Percentiles rank a stretch among this genome's conserved stretches.
These are phyloP conservation scores for Globisporangium perplexum DNA, from an alignment of 352 stramenopile species.

Conservation along the genomic window DNA sequence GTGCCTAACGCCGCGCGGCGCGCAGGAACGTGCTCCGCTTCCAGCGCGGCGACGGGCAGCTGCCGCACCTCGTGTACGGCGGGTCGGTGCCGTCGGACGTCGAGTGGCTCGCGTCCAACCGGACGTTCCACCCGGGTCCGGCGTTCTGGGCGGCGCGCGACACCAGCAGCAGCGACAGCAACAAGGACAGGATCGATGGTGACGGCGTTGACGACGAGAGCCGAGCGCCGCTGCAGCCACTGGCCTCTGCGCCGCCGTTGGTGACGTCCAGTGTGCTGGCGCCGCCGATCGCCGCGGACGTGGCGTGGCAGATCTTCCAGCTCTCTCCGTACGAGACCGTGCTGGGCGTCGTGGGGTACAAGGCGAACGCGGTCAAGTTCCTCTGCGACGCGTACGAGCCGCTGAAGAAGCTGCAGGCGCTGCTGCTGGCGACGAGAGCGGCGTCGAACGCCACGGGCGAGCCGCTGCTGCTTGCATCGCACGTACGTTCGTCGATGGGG, in stretches of 20 bases:
- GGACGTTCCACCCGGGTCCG: constrained; percentile 75
- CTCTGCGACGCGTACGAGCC: constrained; percentile 62
- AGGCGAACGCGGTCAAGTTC: constrained; percentile 57
- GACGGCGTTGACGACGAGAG: background rate
- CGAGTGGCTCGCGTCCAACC: constrained; percentile 55
- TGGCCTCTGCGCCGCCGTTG: background rate
- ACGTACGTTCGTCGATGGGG: constrained; percentile 22
- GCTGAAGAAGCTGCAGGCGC: constrained; percentile 48
- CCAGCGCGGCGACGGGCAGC: constrained; percentile 42
- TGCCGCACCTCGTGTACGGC: constrained; percentile 76
- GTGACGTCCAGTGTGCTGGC: constrained; percentile 55
- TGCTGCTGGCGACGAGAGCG: constrained; percentile 32
- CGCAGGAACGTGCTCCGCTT: constrained; percentile 49
- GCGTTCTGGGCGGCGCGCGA: constrained; percentile 43
- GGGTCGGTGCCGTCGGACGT: constrained; percentile 43
- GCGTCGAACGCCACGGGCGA: constrained; percentile 2
- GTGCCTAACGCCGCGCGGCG: background rate
- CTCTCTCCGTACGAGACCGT: constrained; percentile 72
- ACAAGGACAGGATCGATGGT: background rate
- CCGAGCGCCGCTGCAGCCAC: background rate
- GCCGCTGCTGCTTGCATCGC: constrained; percentile 25
- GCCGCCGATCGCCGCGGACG: constrained; percentile 65
- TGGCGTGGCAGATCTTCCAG: constrained; percentile 80
- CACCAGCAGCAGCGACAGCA: constrained; percentile 1
- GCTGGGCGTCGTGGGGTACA: constrained; percentile 53